phyloP scores from a whole-genome alignment of 306 rosid species.

The Vigna mungo region DNA sequence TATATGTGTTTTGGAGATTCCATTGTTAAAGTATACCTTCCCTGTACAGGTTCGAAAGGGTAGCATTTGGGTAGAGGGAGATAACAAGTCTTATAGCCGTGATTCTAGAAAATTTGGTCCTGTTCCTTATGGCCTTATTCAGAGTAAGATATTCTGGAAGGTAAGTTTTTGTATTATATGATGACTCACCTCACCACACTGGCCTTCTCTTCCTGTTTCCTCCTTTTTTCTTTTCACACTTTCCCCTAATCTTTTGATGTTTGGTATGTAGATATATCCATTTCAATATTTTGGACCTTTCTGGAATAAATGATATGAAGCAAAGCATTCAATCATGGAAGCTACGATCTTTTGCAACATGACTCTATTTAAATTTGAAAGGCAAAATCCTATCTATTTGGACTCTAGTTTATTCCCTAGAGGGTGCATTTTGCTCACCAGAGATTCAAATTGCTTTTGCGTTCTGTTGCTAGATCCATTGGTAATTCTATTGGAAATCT shows the following conservation, averaged over 20 bases:
- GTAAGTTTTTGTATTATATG: slow-evolving; percentile 44
- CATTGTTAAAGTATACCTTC: slow-evolving; percentile 21
- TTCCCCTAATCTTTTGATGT: slow-evolving; percentile 14
- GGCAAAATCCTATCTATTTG: not conserved
- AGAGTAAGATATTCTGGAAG: slow-evolving; percentile 70
- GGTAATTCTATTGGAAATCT: too few relatives aligned
- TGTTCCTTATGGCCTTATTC: slow-evolving; percentile 73
- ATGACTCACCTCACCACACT: too few relatives aligned
- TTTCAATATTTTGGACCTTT: slow-evolving; percentile 67
- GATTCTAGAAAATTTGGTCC: slow-evolving; percentile 86
- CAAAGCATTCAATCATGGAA: slow-evolving; percentile 45
- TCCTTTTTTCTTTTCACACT: not conserved
- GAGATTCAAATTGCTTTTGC: not conserved
- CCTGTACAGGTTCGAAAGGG: slow-evolving; percentile 75
- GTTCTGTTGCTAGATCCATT: not conserved
- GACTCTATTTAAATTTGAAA: not conserved
- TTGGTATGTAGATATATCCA: slow-evolving; percentile 63
- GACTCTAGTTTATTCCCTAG: not conserved
- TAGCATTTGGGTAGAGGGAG: slow-evolving; percentile 82
- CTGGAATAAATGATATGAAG: slow-evolving; percentile 44
- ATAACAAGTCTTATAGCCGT: slow-evolving; percentile 52
- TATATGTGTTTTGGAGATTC: slow-evolving; percentile 22
- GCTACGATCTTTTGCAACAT: slow-evolving; percentile 38
- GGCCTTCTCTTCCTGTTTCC: not conserved
- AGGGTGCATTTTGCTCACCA: slow-evolving; percentile 13